A percentile compares a stretch with the other conserved stretches of the same genome.
Conservation (phyloP, 768 basidiomycete species). For the Mycena crocata region DNA sequence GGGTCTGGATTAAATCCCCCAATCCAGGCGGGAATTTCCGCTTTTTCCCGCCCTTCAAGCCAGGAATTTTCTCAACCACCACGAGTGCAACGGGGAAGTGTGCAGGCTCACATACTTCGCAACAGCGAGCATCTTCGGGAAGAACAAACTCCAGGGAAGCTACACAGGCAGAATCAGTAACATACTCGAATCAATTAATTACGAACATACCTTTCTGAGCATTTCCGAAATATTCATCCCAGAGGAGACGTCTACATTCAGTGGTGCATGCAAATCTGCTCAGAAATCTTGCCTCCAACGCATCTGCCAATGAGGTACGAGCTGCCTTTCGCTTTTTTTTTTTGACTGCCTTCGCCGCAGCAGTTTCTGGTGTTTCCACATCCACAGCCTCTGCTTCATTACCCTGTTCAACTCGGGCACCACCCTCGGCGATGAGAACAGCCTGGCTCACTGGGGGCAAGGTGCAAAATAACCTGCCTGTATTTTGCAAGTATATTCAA, state of each 20-base stretch:
- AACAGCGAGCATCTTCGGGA: conserved; percentile 22
- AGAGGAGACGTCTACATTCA: conserved; percentile 21
- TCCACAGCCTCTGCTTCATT: conserved; percentile 2
- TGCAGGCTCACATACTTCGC: conserved; percentile 23
- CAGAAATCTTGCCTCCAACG: conserved; percentile 10
- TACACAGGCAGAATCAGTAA: not conserved
- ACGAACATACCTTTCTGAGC: conserved; percentile 22
- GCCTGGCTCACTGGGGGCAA: conserved; percentile 21
- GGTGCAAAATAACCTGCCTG: no score
- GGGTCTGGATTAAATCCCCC: not conserved
- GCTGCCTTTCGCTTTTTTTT: conserved; percentile 9
- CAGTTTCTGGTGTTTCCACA: not conserved
- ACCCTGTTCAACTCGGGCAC: conserved; percentile 8
- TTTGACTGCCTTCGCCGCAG: not conserved
- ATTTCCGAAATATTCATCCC: conserved; percentile 37
- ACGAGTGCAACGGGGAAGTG: conserved; percentile 23
- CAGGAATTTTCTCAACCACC: conserved; percentile 5
- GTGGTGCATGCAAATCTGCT: conserved; percentile 11
- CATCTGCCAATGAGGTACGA: not conserved
- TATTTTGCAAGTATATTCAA: no score
- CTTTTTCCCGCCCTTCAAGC: conserved; percentile 24
- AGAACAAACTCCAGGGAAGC: not conserved
- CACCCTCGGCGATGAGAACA: conserved; percentile 10
- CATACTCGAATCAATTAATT: not conserved
- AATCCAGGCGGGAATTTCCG: not conserved